Evolutionary conservation across 768 basidiomycete genomes (phyloP), one percentile per base, ranked within the genome.

Genomic region (Termitomyces sp.): DNA sequence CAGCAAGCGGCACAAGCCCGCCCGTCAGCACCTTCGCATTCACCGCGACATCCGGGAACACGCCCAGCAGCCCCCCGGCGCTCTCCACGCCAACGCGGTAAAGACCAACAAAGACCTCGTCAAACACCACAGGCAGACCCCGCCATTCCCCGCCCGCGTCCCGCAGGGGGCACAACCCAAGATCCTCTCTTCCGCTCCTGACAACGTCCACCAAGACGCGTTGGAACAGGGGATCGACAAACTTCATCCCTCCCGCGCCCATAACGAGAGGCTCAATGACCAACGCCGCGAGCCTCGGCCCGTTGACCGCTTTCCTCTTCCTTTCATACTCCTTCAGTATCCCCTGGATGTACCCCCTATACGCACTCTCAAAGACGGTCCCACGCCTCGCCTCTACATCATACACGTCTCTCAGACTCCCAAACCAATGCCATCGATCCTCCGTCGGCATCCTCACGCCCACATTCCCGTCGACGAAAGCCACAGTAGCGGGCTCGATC

Each of bases 201-300:
- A 92, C 90, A 3, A 84, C 80, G 64, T 97, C 93, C 42, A 98
- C 75, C 62, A 98, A 70, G 32, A 94, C 76, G 28, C 92, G 82
- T 69, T 98, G 96, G 79, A 96, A 98, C 44, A 98, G 84, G 9
- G 96, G 96, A 68, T 98, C 96, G 26, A 98, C 92, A 66, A 98
- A 98, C 32, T 94, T 78, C 96, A 98, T 98, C 0, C 96, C 96
- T 0, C 92, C 96, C 0, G 96, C 94, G 14, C 96, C 96, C 82
- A 98, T 90, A 26, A 94, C 82, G 24, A 95, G 78, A 0, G 96
- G 96, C 68, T 98, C 96, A 30, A 98, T 74, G 6, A 98, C 85
- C 18, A 98, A 77, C 0, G 92, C 90, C 1, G 85, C 90, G 3
- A 91, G 69, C 24, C 72, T 76, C 69, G 75, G 53, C n/a, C 40